Evolutionary conservation across 768 basidiomycete species (phyloP), one percentile per base, ranked within the genome.

Genomic region (Boletellus sp.): DNA sequence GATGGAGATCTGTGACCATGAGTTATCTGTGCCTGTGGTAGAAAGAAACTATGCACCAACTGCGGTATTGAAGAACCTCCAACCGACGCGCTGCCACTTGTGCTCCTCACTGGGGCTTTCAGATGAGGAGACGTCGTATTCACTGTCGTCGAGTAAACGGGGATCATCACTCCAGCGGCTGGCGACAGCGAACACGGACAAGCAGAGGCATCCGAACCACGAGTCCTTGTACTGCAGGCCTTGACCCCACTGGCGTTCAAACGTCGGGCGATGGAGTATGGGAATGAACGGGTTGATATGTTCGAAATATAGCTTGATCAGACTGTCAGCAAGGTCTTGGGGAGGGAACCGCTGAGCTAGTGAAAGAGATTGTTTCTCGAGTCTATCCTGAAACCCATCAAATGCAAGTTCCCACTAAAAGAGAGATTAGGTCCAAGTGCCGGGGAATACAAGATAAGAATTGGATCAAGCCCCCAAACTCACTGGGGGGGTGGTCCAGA

Each of bases 241-340:
- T 2, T 79, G 75, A 28, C 61, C 69, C 72, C 81, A 84, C 40
- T 85, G 79, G 15, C 74, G 74, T 33, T 80, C 71, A 59, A 94
- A 92, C 0, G 84, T 82, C 6, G 81, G 81, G 19, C 76, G 77
- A 60, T 92, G 88, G 24, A 94, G 71, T 17, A 93, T 67, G 8
- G 89, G 88, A 47, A 81, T 73, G 32, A 79, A 71, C 24, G 63
- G 59, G 59, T 91, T 87, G 43, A 75, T 65, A 51, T 83, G 73
- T 3, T 68, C 55, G 57, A 95, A 95, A 63, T 81, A 93, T 24
- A 84, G 70, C 34, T 79, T 70, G 55, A 94, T 79, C 26, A 96
- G 74, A 16, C 56, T 62, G 24, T 67, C 60, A 8, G 77, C 77
- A 16, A 92, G 78, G 50, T 85, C 83, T 15, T 67, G 59, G 0